These are phyloP conservation scores for Dionaea muscipula DNA, from an alignment of 179 eudicot genomes.

Conservation along the genomic window DNA sequence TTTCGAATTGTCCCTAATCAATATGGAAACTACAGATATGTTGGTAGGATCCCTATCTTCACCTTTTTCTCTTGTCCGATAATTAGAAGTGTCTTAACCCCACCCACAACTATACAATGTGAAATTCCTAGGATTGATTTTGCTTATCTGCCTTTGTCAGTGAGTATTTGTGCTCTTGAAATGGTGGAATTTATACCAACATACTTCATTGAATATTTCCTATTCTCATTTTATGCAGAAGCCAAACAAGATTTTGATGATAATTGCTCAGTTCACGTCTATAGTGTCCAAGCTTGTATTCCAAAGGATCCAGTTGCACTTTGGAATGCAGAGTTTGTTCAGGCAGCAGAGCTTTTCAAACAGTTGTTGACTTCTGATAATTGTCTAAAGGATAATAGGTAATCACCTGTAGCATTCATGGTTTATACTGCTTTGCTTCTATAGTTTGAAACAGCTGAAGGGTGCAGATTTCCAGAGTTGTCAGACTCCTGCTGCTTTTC, in stretches of 20 bases:
- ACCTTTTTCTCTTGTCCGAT: too few species aligned
- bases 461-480: too few species aligned
- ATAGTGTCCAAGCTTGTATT: slow-evolving; percentile 82
- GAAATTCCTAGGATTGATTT: too few species aligned
- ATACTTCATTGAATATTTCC: too few species aligned
- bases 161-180: not conserved
- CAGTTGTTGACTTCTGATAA: slow-evolving; percentile 52
- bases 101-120: too few species aligned
- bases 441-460: too few species aligned
- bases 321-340: slow-evolving; percentile 91
- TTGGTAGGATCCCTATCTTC: too few species aligned
- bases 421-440: not conserved
- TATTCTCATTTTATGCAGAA: slow-evolving; percentile 38
- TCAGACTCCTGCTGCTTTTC: too few species aligned
- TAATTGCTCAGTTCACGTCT: slow-evolving; percentile 81
- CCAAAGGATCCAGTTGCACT: slow-evolving; percentile 90
- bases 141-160: not conserved
- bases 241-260: slow-evolving; percentile 71
- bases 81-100: too few species aligned
- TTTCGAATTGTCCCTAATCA: too few species aligned
- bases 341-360: slow-evolving; percentile 86
- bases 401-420: too few species aligned
- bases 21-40: too few species aligned
- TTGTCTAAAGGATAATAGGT: slow-evolving; percentile 91
- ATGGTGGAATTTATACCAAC: not conserved